phyloP scores from a whole-genome alignment of 2,329 filamentous ascomycete genomes.

The Trichophyton equinum region DNA sequence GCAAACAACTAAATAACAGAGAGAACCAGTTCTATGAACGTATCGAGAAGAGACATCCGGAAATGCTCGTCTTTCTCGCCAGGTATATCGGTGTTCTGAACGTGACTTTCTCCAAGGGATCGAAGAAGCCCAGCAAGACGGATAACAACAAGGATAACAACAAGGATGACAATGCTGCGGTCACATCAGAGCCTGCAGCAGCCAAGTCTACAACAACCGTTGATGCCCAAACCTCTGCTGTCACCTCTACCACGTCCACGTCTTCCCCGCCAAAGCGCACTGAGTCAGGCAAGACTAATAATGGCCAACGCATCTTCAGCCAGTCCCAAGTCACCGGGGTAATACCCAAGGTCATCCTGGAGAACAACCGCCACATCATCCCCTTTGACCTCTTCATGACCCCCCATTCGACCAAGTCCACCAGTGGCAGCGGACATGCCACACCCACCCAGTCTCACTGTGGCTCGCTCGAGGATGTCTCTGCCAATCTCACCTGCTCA shows the following conservation, averaged over 20 bases:
- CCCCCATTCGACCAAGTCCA: constrained; percentile 25
- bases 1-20: constrained; percentile 94
- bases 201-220: neutral
- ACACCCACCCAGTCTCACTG: neutral
- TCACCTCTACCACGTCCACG: neutral
- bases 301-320: constrained; percentile 43
- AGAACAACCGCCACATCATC: constrained; percentile 87
- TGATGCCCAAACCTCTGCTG: neutral
- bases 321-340: constrained; percentile 65
- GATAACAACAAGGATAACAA: constrained; percentile 20
- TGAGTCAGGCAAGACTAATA: constrained; percentile 2
- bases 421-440: neutral
- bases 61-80: constrained; percentile 80
- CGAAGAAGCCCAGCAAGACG: constrained; percentile 45
- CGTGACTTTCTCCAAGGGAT: constrained; percentile 80
- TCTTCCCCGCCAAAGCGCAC: neutral
- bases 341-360: constrained; percentile 81
- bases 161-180: neutral
- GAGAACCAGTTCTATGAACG: constrained; percentile 99
- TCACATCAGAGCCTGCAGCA: neutral
- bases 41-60: constrained; percentile 79
- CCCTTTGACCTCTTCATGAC: constrained; percentile 68
- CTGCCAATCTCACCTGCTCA: constrained; percentile 4
- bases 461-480: neutral
- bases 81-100: constrained; percentile 96